These are phyloP conservation scores for Aspergillus saccharolyticus DNA, from an alignment of 495 filamentous ascomycete species.

Conservation along the genomic window DNA sequence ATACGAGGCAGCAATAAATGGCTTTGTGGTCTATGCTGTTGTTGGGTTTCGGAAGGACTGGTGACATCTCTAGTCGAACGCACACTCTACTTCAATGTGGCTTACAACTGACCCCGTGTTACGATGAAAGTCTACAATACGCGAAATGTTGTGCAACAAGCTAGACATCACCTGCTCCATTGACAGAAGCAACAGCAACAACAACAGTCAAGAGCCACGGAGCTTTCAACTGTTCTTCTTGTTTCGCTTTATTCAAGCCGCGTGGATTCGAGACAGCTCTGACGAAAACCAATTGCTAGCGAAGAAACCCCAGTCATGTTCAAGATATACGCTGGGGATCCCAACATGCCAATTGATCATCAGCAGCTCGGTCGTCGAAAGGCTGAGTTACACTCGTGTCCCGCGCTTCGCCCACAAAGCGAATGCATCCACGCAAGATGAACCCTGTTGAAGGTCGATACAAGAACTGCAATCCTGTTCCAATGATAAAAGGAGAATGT, in stretches of 20 bases:
- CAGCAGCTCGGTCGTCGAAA: too few species aligned
- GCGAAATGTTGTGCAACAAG: too few species aligned
- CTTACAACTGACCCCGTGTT: too few species aligned
- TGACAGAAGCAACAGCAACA: background rate
- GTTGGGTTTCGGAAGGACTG: too few species aligned
- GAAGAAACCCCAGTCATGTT: background rate
- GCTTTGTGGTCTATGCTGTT: too few species aligned
- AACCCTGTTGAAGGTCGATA: background rate
- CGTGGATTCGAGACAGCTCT: constrained; percentile 31
- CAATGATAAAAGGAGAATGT: background rate
- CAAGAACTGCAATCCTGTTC: background rate
- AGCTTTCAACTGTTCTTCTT: constrained; percentile 21
- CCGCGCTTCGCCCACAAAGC: too few species aligned
- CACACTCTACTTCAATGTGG: too few species aligned
- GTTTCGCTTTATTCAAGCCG: constrained; percentile 7
- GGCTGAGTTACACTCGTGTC: too few species aligned
- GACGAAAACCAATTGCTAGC: constrained; percentile 14
- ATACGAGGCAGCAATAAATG: constrained; percentile 25
- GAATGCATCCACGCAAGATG: too few species aligned
- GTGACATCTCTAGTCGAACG: too few species aligned
- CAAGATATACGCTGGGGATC: constrained; percentile 12
- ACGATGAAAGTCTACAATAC: too few species aligned
- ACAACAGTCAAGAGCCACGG: constrained; percentile 9
- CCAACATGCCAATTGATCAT: constrained; percentile 5
- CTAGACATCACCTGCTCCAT: too few species aligned